A percentile compares a stretch with the other conserved stretches of the same genome.
Conservation (phyloP, 1,284 basidiomycete genomes). For the Pascua guehoae region DNA sequence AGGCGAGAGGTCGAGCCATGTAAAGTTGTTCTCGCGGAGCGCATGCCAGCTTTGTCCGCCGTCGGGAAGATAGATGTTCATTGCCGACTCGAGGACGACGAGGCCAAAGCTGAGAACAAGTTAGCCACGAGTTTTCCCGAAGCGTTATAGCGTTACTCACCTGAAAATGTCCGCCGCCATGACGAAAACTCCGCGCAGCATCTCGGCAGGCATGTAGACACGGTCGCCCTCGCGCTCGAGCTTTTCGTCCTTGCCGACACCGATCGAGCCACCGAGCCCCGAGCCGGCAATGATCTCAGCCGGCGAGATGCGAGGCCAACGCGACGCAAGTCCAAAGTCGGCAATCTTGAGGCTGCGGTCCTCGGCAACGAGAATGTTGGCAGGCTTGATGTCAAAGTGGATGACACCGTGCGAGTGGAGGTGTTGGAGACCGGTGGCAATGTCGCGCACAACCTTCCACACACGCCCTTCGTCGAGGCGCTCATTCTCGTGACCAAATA, state of each 20-base stretch:
- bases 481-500: slow-evolving; percentile 81
- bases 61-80: slow-evolving; percentile 94
- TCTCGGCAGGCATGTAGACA: slow-evolving; percentile 96
- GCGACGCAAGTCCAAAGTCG: slow-evolving; percentile 94
- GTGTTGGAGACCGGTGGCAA: slow-evolving; percentile 81
- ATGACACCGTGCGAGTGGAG: slow-evolving; percentile 86
- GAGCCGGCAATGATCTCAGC: slow-evolving; percentile 48
- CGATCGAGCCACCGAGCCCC: slow-evolving; percentile 37
- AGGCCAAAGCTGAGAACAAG: slow-evolving; percentile 70
- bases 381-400: slow-evolving; percentile 96
- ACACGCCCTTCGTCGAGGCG: slow-evolving; percentile 86
- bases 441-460: slow-evolving; percentile 94
- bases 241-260: slow-evolving; percentile 43
- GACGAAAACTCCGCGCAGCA: slow-evolving; percentile 84
- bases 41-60: slow-evolving; percentile 93
- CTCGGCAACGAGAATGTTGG: slow-evolving; percentile 89
- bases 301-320: slow-evolving; percentile 64
- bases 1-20: slow-evolving; percentile 71
- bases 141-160: slow-evolving; percentile 52
- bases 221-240: slow-evolving; percentile 94
- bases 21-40: slow-evolving; percentile 86
- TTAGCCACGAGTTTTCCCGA: neutral
- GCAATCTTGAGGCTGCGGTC: slow-evolving; percentile 93
- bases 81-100: slow-evolving; percentile 89
- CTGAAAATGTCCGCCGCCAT: slow-evolving; percentile 95